Conservation (phyloP, 106 monocot species). For the Dendrobium nobile region DNA sequence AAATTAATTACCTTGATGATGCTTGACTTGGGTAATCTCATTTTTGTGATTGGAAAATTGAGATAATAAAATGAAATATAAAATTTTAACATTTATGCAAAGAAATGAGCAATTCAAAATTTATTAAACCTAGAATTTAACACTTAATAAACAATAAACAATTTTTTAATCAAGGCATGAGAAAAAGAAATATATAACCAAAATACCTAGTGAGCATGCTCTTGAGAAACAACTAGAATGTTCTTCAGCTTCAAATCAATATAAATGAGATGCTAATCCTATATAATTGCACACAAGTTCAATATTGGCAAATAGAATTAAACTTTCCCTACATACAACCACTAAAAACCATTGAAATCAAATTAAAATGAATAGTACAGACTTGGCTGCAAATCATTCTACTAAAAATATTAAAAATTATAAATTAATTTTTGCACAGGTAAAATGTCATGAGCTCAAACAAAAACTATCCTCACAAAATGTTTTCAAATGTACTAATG, state of each 20-base stretch:
- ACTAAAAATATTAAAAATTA: not conserved
- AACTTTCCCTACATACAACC: not conserved
- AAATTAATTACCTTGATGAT: slow-evolving; percentile 91
- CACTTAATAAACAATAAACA: too few relatives aligned
- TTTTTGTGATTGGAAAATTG: not conserved
- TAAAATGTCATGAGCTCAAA: not conserved
- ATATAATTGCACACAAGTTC: slow-evolving; percentile 36
- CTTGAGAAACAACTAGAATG: slow-evolving; percentile 13
- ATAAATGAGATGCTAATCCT: slow-evolving; percentile 40
- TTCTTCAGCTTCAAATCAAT: slow-evolving; percentile 55
- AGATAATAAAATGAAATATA: not conserved
- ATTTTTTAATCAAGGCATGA: too few relatives aligned
- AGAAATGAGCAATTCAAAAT: too few relatives aligned
- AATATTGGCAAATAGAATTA: slow-evolving; percentile 2
- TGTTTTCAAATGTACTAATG: not conserved
- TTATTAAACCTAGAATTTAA: not conserved
- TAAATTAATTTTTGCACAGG: not conserved
- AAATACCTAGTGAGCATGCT: too few relatives aligned
- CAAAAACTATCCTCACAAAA: not conserved
- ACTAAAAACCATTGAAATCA: too few relatives aligned
- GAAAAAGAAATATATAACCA: too few relatives aligned
- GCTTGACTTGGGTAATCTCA: slow-evolving; percentile 74
- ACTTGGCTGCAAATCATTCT: not conserved
- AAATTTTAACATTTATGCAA: too few relatives aligned
- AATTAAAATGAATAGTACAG: too few relatives aligned